Conservation (phyloP, 1,139 yeast genomes). For the Suhomyces terraborum region DNA sequence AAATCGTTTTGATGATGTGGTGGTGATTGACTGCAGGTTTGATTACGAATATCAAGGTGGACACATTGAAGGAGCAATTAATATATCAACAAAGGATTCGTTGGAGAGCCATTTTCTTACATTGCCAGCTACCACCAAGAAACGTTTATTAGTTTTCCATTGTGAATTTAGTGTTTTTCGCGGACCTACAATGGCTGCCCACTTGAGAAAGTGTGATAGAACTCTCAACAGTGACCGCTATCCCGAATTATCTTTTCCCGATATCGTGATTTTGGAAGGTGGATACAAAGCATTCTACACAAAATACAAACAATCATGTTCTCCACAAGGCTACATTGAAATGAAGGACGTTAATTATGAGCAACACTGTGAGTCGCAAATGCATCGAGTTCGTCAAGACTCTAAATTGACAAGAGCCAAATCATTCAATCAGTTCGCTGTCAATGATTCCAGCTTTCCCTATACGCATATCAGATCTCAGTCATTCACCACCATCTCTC, state of each 20-base stretch:
- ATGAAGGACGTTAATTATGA: slow-evolving; percentile 80
- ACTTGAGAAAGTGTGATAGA: slow-evolving; percentile 82
- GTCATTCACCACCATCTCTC: slow-evolving; percentile 37
- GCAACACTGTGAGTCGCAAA: slow-evolving; percentile 67
- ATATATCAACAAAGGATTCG: slow-evolving; percentile 69
- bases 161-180: slow-evolving; percentile 93
- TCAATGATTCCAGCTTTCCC: slow-evolving; percentile 12
- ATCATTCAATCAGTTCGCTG: slow-evolving; percentile 19
- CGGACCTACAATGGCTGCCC: slow-evolving; percentile 90
- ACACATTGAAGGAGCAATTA: slow-evolving; percentile 81
- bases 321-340: slow-evolving; percentile 77
- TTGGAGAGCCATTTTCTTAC: slow-evolving; percentile 54
- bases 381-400: slow-evolving; percentile 67
- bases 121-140: slow-evolving; percentile 17
- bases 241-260: slow-evolving; percentile 84
- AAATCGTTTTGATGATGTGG: slow-evolving; percentile 57
- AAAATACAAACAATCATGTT: slow-evolving; percentile 54
- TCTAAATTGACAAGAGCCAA: slow-evolving; percentile 49
- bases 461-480: slow-evolving; percentile 30
- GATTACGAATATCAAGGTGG: slow-evolving; percentile 93
- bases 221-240: slow-evolving; percentile 69
- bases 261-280: slow-evolving; percentile 83
- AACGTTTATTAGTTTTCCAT: slow-evolving; percentile 72
- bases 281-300: slow-evolving; percentile 84
- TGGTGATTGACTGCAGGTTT: slow-evolving; percentile 85